Evolutionary conservation across 768 basidiomycete genomes (phyloP).

Genomic region (Amylocystis lapponica): DNA sequence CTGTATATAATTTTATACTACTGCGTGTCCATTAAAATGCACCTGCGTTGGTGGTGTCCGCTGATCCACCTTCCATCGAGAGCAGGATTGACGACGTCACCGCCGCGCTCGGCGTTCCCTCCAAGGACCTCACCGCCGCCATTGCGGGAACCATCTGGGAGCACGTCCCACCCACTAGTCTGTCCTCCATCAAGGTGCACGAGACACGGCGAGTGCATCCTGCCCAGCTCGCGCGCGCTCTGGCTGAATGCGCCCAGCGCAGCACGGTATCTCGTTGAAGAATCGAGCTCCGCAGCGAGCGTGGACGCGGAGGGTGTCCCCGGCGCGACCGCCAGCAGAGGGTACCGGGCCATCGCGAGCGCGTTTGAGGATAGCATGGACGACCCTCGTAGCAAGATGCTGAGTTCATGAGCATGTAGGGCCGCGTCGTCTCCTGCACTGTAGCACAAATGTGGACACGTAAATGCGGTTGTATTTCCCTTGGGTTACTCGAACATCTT

Average conservation of each 20-base stretch:
- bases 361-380: slow-evolving; percentile 23
- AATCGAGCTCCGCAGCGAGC: slow-evolving; percentile 7
- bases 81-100: slow-evolving; percentile 59
- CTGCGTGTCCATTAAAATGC: too few relatives aligned
- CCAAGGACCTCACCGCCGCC: slow-evolving; percentile 55
- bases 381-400: slow-evolving; percentile 20
- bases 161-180: slow-evolving; percentile 53
- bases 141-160: slow-evolving; percentile 55
- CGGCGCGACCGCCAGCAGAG: slow-evolving; percentile 5
- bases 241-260: too few relatives aligned
- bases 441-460: too few relatives aligned
- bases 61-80: too few relatives aligned
- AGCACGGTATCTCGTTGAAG: slow-evolving; percentile 21
- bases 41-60: too few relatives aligned
- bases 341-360: slow-evolving; percentile 7
- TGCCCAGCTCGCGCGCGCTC: not conserved
- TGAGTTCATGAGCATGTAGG: too few relatives aligned
- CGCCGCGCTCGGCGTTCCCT: slow-evolving; percentile 53
- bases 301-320: slow-evolving; percentile 8
- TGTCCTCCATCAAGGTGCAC: slow-evolving; percentile 47
- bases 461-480: too few relatives aligned
- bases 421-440: too few relatives aligned
- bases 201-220: slow-evolving; percentile 32
- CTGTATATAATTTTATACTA: too few relatives aligned
- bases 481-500: too few relatives aligned